Percentiles rank a stretch among this genome's conserved stretches.
phyloP scores from a whole-genome alignment of 805 yeast genomes.

The Candida coquimbonensis region DNA sequence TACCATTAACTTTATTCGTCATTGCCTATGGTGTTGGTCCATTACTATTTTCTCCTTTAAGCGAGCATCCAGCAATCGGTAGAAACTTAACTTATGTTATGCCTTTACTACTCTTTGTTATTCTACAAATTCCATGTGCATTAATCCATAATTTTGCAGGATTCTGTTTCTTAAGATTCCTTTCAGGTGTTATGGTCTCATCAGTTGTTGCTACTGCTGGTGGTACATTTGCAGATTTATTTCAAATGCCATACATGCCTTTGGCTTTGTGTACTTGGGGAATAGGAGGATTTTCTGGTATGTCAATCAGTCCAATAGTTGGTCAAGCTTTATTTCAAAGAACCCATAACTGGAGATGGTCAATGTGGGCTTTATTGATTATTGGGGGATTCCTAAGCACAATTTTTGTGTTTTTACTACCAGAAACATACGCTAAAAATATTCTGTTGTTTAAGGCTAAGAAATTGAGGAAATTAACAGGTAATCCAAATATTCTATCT shows the following conservation, averaged over 20 bases:
- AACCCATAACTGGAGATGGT: constrained; percentile 45
- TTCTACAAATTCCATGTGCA: constrained; percentile 53
- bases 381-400: constrained; percentile 32
- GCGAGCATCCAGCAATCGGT: constrained; percentile 49
- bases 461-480: constrained; percentile 42
- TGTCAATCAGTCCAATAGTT: constrained; percentile 48
- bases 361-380: constrained; percentile 44
- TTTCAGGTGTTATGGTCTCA: constrained; percentile 48
- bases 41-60: constrained; percentile 49
- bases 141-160: constrained; percentile 43
- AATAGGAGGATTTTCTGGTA: constrained; percentile 47
- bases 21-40: constrained; percentile 60
- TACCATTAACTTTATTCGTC: constrained; percentile 49
- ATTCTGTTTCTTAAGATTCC: constrained; percentile 41
- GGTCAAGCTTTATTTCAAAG: constrained; percentile 43
- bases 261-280: constrained; percentile 46
- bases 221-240: constrained; percentile 47
- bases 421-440: constrained; percentile 42
- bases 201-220: constrained; percentile 56
- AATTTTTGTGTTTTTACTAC: constrained; percentile 33
- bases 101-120: constrained; percentile 39
- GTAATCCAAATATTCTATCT: constrained; percentile 36
- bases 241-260: constrained; percentile 35
- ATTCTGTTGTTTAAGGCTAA: constrained; percentile 41
- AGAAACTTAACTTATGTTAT: constrained; percentile 42